phyloP scores from a whole-genome alignment of 495 filamentous ascomycete species.

The Talaromyces adpressus region DNA sequence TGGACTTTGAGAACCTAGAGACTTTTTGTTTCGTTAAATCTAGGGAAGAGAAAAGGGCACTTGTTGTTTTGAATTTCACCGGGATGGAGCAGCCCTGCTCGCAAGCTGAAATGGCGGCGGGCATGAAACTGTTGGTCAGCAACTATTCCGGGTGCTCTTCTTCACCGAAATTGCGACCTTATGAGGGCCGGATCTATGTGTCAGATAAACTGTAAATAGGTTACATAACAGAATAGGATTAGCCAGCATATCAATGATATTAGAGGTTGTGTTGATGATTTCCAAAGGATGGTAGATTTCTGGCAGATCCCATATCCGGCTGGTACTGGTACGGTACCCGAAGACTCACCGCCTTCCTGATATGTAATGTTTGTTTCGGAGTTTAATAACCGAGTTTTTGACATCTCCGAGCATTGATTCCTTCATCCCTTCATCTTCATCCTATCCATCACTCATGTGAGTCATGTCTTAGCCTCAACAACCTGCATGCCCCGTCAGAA shows the following conservation, averaged over 20 bases:
- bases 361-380: neutral
- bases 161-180: neutral
- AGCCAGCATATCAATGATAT: neutral
- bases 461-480: neutral
- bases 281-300: neutral
- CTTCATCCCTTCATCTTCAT: neutral
- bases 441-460: neutral
- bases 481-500: neutral
- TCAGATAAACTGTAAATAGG: neutral
- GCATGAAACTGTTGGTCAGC: neutral
- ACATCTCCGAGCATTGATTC: constrained; percentile 1
- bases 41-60: constrained; percentile 9
- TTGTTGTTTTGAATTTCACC: constrained; percentile 14
- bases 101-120: neutral
- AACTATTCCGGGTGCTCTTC: neutral
- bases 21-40: constrained; percentile 11
- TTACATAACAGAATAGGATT: neutral
- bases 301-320: neutral
- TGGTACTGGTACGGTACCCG: too few relatives aligned
- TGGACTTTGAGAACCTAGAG: constrained; percentile 12
- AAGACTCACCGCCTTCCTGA: too few relatives aligned
- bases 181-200: constrained; percentile 7
- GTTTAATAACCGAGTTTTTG: neutral
- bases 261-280: neutral
- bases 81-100: neutral